These are phyloP conservation scores for Strobilomyces echinocephalus DNA, from an alignment of 768 basidiomycete species.

Conservation along the genomic window DNA sequence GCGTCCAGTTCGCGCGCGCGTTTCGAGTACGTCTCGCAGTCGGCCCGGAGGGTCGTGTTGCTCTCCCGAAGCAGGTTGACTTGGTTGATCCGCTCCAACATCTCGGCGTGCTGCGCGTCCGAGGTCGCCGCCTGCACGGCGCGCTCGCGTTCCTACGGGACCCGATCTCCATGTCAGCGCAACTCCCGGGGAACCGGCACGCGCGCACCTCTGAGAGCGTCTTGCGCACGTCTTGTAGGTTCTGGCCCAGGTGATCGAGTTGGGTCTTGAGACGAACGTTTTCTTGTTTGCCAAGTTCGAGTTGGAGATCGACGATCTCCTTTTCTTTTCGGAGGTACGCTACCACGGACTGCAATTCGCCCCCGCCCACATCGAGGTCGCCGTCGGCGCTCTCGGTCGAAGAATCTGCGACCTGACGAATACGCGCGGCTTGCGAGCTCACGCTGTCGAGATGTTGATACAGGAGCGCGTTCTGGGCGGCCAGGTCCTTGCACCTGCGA, in stretches of 20 bases:
- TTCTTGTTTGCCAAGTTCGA: conserved; percentile 77
- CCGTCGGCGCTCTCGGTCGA: conserved; percentile 35
- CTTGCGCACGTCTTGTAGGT: conserved; percentile 62
- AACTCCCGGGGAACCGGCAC: no score
- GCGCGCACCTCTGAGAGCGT: conserved; percentile 63
- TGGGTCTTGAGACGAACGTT: conserved; percentile 68
- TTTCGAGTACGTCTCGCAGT: conserved; percentile 67
- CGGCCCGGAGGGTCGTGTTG: conserved; percentile 78
- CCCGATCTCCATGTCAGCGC: no score
- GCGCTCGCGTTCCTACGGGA: conserved; percentile 69
- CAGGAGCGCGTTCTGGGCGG: conserved; percentile 68
- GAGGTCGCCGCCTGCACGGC: conserved; percentile 67
- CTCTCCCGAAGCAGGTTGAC: conserved; percentile 83
- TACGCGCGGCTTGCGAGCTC: conserved; percentile 76
- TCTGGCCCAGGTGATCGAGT: conserved; percentile 67
- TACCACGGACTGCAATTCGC: conserved; percentile 72
- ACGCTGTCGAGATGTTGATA: conserved; percentile 84
- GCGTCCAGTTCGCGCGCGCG: conserved; percentile 62
- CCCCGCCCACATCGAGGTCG: conserved; percentile 40
- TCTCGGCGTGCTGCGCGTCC: conserved; percentile 72
- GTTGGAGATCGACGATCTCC: conserved; percentile 84
- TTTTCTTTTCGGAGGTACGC: conserved; percentile 85
- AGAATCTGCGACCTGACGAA: conserved; percentile 63
- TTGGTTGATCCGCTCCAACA: conserved; percentile 82
- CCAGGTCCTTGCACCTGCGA: conserved; percentile 65